Percentiles rank a stretch among this genome's conserved stretches.
Evolutionary conservation across 352 stramenopile genomes (phyloP).

Genomic region (Phytophthora litchii): DNA sequence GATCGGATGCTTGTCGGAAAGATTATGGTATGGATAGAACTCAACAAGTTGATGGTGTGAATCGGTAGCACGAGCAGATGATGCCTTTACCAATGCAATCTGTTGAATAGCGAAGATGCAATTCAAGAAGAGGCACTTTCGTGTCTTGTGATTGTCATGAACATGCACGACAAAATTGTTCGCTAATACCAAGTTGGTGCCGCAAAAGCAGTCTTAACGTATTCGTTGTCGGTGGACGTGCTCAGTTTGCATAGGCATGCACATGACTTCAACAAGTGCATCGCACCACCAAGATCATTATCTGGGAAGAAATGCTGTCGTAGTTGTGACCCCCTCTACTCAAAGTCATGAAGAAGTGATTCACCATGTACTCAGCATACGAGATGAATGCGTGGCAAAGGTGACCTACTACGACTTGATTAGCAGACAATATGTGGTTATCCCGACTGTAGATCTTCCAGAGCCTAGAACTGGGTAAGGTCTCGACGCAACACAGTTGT

Average conservation of each 20-base stretch:
- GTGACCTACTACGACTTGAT: too few relatives aligned
- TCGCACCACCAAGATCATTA: too few relatives aligned
- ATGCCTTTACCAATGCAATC: not conserved
- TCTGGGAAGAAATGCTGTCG: too few relatives aligned
- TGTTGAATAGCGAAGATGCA: not conserved
- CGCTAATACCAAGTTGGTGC: constrained; percentile 5
- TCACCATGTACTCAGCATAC: not conserved
- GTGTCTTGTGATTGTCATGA: constrained; percentile 6
- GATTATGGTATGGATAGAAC: constrained; percentile 16
- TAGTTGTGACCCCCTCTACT: not conserved
- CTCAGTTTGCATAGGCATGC: constrained; percentile 12
- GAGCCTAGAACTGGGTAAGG: too few relatives aligned
- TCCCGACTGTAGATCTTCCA: too few relatives aligned
- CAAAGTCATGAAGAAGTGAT: too few relatives aligned
- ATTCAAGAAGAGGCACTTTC: constrained; percentile 1
- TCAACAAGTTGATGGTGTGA: constrained; percentile 10
- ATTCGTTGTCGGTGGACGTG: constrained; percentile 4
- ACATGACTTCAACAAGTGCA: constrained; percentile 10
- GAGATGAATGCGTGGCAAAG: not conserved
- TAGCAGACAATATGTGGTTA: too few relatives aligned
- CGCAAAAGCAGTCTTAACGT: constrained; percentile 4
- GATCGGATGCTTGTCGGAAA: constrained; percentile 4
- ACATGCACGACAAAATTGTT: constrained; percentile 4
- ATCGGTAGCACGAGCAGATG: not conserved
- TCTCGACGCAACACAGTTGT: too few relatives aligned